phyloP scores from a whole-genome alignment of 2,329 filamentous ascomycete genomes.

The Hymenoscyphus scutula region DNA sequence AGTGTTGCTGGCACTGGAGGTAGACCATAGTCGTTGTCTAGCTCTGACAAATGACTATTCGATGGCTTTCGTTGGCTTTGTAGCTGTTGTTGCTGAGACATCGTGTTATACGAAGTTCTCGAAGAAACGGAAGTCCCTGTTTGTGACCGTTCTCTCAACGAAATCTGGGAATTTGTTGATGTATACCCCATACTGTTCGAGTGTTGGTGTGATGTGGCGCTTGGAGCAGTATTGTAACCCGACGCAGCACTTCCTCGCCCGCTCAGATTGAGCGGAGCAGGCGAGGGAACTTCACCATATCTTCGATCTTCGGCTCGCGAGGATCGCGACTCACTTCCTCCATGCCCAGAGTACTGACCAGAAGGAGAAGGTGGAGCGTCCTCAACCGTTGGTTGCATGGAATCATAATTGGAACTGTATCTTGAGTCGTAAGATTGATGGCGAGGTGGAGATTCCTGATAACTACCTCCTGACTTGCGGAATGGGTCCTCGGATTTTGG shows the following conservation, averaged over 20 bases:
- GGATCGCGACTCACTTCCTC: slow-evolving; percentile 23
- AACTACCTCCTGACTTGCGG: slow-evolving; percentile 22
- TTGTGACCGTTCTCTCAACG: slow-evolving; percentile 28
- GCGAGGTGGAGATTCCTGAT: slow-evolving; percentile 34
- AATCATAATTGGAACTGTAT: slow-evolving; percentile 40
- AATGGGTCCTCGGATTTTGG: slow-evolving; percentile 27
- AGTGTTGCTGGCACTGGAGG: slow-evolving; percentile 55
- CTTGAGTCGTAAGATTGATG: slow-evolving; percentile 37
- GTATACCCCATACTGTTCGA: slow-evolving; percentile 30
- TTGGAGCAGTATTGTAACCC: slow-evolving; percentile 26
- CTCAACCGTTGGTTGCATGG: slow-evolving; percentile 48
- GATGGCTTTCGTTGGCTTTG: slow-evolving; percentile 26
- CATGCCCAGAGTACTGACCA: slow-evolving; percentile 19
- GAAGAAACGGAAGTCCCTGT: slow-evolving; percentile 28
- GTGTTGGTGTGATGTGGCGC: slow-evolving; percentile 23
- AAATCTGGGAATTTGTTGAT: slow-evolving; percentile 27
- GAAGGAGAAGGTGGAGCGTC: slow-evolving; percentile 39
- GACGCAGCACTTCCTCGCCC: slow-evolving; percentile 30
- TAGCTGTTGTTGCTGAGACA: slow-evolving; percentile 19
- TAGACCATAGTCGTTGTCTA: slow-evolving; percentile 39
- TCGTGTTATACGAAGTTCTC: slow-evolving; percentile 28
- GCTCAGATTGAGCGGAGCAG: slow-evolving; percentile 34
- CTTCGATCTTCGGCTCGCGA: slow-evolving; percentile 25
- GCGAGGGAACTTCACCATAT: slow-evolving; percentile 33
- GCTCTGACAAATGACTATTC: slow-evolving; percentile 17